Base-by-base conservation (phyloP, 345 rosid species). In the Camelina neglecta region DNA sequence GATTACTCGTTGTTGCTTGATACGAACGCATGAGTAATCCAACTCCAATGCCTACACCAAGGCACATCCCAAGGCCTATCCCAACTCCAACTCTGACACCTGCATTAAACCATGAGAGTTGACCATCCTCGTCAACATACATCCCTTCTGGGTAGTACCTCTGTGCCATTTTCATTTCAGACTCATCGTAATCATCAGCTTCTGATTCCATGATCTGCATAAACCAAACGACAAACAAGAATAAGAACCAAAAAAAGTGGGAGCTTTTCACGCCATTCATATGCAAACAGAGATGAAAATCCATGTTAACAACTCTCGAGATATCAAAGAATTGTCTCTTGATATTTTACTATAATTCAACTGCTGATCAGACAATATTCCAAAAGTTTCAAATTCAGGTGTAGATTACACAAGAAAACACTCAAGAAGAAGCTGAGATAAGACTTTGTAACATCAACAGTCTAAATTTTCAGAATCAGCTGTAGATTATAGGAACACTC, bases 71-170 rank as follows among this genome's bases (percentile, higher is more conserved):
- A 3, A 92, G 95, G 65, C 98, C 96, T 81, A 92, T 92, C 69
- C 97, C 97, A 31, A 92, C 97, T 65, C 97, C 97, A 24, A 92
- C 97, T 84, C 97, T 85, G 57, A 94, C 97, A 11, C 97, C 97
- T 35, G 97, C 92, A 70, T 92, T 94, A 71, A 92, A 90, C 98
- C 95, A 92, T 24, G 97, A 75, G 42, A 94, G 96, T 45, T 94
- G 87, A 13, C 97, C 97, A 58, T 94, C 96, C 74, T 92, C 97
- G 6, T 89, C 89, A 23, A 80, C 79, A 74, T 89, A 91, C 89
- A 85, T 75, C 54, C 83, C 97, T 56, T 83, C 90, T 0, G 88
- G 60, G 82, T 84, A 88, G 80, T 79, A 81, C 18, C 74, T 54
- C 53, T 70, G 77, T 33, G 82, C 89, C 74, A 79, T 57, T 84